Percentiles rank a stretch among this genome's conserved stretches.
These are phyloP conservation scores for Margaritispora aquatica DNA, from an alignment of 495 filamentous ascomycete genomes.

Conservation along the genomic window DNA sequence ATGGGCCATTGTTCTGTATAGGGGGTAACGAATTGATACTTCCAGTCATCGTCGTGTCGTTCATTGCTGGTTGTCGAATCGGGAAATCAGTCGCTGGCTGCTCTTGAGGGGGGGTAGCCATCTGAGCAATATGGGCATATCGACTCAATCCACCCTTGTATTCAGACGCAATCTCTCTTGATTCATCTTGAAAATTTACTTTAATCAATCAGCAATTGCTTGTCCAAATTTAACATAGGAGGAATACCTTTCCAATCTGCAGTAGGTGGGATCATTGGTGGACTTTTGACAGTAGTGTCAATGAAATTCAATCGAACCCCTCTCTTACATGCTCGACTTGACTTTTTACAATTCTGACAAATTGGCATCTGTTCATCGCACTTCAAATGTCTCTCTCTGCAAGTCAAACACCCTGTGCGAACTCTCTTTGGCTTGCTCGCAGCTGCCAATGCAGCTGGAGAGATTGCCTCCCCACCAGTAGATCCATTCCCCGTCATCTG, in stretches of 20 bases:
- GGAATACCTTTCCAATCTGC: conserved; percentile 58
- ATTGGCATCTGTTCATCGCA: conserved; percentile 75
- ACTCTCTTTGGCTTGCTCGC: conserved; percentile 59
- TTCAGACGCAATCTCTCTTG: conserved; percentile 83
- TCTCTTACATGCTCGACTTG: conserved; percentile 75
- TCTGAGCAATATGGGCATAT: conserved; percentile 55
- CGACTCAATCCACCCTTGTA: conserved; percentile 75
- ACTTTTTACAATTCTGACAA: conserved; percentile 86
- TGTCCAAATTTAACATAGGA: neutral
- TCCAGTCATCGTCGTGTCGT: neutral
- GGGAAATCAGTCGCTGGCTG: conserved; percentile 10
- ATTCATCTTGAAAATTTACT: conserved; percentile 82
- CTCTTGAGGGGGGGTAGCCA: conserved; percentile 26
- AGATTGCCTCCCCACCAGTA: conserved; percentile 19
- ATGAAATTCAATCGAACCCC: conserved; percentile 91
- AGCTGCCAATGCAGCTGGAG: conserved; percentile 20
- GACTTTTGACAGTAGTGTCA: conserved; percentile 67
- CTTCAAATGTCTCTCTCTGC: conserved; percentile 61
- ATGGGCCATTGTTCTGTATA: conserved; percentile 18
- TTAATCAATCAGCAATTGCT: conserved; percentile 10
- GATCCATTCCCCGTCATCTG: conserved; percentile 23
- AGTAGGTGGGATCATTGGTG: conserved; percentile 56
- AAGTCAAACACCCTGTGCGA: conserved; percentile 73
- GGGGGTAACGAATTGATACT: conserved; percentile 21
- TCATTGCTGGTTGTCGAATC: conserved; percentile 13